Percentiles rank a stretch among this genome's conserved stretches.
Conservation (phyloP, 352 stramenopile genomes). For the Globisporangium uncinulatum region DNA sequence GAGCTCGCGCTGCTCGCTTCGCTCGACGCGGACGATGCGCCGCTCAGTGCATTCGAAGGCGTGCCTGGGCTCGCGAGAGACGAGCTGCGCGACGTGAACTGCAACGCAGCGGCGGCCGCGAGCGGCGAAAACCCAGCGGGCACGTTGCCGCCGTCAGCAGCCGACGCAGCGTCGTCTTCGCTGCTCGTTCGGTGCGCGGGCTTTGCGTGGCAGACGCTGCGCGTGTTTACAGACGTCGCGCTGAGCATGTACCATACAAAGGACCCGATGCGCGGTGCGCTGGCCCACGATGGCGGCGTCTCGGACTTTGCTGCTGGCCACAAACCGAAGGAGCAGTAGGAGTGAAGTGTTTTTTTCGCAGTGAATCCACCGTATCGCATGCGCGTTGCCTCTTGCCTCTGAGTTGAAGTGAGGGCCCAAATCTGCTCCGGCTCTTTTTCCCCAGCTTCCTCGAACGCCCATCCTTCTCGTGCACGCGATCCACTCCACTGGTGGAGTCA, state of each 20-base stretch:
- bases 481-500: too few relatives aligned
- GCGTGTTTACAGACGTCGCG: constrained; percentile 38
- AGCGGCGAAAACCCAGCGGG: not conserved
- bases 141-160: not conserved
- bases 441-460: too few relatives aligned
- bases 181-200: constrained; percentile 28
- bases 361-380: too few relatives aligned
- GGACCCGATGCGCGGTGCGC: constrained; percentile 32
- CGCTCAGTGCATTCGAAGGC: constrained; percentile 31
- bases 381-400: too few relatives aligned
- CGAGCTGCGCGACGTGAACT: constrained; percentile 11
- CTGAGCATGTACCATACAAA: constrained; percentile 34
- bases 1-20: constrained; percentile 43
- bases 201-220: constrained; percentile 37
- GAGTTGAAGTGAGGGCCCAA: too few relatives aligned
- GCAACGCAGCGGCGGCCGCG: constrained; percentile 1
- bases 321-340: constrained; percentile 5
- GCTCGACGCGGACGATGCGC: constrained; percentile 13
- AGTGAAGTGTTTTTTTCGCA: not conserved
- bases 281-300: constrained; percentile 9
- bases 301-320: not conserved
- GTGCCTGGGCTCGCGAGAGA: constrained; percentile 20
- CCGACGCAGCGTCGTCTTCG: not conserved
- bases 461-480: too few relatives aligned
- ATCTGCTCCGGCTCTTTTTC: too few relatives aligned